A percentile compares a stretch with the other conserved stretches of the same genome.
phyloP scores from a whole-genome alignment of 2,329 filamentous ascomycete genomes.

The Hyphodiscus sp. region DNA sequence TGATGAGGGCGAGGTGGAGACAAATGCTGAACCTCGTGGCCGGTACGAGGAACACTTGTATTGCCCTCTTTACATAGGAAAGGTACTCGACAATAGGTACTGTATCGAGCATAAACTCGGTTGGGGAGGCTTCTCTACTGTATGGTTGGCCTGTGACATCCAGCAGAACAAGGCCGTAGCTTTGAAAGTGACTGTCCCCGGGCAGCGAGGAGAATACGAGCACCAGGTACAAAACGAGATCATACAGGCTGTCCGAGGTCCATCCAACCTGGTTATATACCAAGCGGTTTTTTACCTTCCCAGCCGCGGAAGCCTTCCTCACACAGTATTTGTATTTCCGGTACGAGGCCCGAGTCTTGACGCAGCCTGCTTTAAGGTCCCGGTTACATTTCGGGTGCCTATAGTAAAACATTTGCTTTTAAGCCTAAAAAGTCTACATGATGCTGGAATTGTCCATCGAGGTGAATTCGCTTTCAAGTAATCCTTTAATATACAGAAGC shows the following conservation, averaged over 20 bases:
- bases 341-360: constrained; percentile 7
- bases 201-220: constrained; percentile 7
- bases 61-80: constrained; percentile 32
- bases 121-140: constrained; percentile 38
- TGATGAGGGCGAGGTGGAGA: background rate
- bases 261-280: constrained; percentile 7
- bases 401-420: constrained; percentile 10
- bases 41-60: background rate
- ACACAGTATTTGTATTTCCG: constrained; percentile 10
- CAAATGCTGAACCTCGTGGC: background rate
- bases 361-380: background rate
- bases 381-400: constrained; percentile 4
- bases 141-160: constrained; percentile 37
- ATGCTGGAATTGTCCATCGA: constrained; percentile 10
- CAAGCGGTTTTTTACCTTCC: constrained; percentile 5
- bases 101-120: constrained; percentile 39
- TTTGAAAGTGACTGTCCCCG: constrained; percentile 11
- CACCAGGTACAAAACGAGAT: constrained; percentile 12
- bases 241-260: constrained; percentile 2
- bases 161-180: constrained; percentile 6
- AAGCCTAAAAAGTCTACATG: constrained; percentile 11
- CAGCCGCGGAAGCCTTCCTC: background rate
- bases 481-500: background rate
- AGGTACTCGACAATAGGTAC: constrained; percentile 37
- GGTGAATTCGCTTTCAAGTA: constrained; percentile 2